These are phyloP conservation scores for Miamiensis avidus DNA, from an alignment of 169 alveolate species.

Conservation along the genomic window DNA sequence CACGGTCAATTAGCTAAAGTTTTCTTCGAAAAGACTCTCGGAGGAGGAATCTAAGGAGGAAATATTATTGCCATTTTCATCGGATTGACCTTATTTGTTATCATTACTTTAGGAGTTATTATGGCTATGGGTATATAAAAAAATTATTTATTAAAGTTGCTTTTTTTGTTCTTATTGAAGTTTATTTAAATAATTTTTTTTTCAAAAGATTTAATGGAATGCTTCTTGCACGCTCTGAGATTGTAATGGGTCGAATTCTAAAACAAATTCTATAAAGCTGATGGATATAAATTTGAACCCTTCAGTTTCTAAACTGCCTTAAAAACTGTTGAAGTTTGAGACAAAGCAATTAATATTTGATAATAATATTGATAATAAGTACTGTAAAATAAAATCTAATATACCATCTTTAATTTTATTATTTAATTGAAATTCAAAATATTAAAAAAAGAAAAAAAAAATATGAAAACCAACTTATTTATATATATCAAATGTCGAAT, in stretches of 20 bases:
- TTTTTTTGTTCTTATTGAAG: not conserved
- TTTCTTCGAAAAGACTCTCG: constrained; percentile 88
- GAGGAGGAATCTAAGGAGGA: constrained; percentile 53
- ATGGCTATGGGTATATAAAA: constrained; percentile 47
- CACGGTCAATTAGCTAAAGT: constrained; percentile 97
- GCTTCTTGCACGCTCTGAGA: constrained; percentile 99
- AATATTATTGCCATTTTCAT: constrained; percentile 28
- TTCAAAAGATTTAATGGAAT: constrained; percentile 98
- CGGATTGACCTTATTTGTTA: constrained; percentile 42
- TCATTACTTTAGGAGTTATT: constrained; percentile 22
- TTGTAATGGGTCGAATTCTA: constrained; percentile 99
- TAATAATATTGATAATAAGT: not conserved
- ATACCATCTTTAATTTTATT: too few relatives aligned
- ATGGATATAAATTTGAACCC: constrained; percentile 96
- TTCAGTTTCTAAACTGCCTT: constrained; percentile 18
- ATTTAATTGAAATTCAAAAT: too few relatives aligned
- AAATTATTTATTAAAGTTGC: too few relatives aligned
- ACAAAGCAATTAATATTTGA: not conserved
- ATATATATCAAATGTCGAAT: too few relatives aligned
- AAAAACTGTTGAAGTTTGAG: not conserved
- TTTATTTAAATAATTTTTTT: constrained; percentile 28
- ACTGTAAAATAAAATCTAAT: too few relatives aligned
- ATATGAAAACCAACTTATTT: too few relatives aligned
- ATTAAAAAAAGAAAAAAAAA: too few relatives aligned
- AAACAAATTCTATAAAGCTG: constrained; percentile 98